Percentiles rank a stretch among this genome's conserved stretches.
These are phyloP conservation scores for Cyberlindnera lachancei DNA, from an alignment of 805 yeast species.

Conservation along the genomic window DNA sequence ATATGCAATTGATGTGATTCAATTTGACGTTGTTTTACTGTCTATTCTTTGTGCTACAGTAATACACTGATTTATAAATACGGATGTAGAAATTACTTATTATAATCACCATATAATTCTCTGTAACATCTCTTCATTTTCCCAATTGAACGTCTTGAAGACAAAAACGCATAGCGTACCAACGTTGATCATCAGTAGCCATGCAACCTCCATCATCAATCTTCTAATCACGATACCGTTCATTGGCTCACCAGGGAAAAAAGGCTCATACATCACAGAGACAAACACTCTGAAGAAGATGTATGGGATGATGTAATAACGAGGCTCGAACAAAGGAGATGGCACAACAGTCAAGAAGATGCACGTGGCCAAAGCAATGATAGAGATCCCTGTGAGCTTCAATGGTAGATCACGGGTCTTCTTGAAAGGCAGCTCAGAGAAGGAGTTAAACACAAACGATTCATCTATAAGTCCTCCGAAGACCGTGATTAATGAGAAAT, in stretches of 20 bases:
- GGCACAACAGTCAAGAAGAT: constrained; percentile 63
- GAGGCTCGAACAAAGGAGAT: constrained; percentile 88
- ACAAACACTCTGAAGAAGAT: constrained; percentile 62
- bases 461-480: constrained; percentile 28
- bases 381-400: constrained; percentile 38
- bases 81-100: neutral
- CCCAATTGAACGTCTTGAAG: constrained; percentile 61
- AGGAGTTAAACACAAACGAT: constrained; percentile 28
- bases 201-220: constrained; percentile 46
- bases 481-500: constrained; percentile 40
- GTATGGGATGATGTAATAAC: constrained; percentile 83
- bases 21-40: no score
- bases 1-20: no score
- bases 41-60: no score
- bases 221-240: constrained; percentile 26
- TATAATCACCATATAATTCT: constrained; percentile 77
- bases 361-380: constrained; percentile 44
- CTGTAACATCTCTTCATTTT: constrained; percentile 49
- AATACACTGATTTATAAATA: no score
- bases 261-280: constrained; percentile 30
- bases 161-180: constrained; percentile 50
- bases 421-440: constrained; percentile 30
- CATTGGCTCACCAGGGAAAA: constrained; percentile 14
- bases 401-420: constrained; percentile 28
- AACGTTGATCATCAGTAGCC: constrained; percentile 53